Base-by-base conservation (phyloP, 805 yeast species). In the Lipomyces yamadae region DNA sequence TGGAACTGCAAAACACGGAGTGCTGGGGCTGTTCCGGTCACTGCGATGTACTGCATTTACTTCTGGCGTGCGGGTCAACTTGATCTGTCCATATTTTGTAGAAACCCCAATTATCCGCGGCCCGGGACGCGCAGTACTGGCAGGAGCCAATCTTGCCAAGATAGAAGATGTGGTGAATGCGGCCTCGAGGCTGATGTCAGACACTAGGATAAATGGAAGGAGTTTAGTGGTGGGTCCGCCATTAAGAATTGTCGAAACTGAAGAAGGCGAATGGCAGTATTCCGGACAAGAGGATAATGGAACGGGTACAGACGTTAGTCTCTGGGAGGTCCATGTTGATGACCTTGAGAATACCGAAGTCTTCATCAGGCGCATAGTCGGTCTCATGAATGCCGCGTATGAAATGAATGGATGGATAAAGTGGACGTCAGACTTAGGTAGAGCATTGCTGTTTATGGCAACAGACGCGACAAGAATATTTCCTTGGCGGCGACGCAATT, bases 21-120 rank as follows among this genome's bases (percentile, higher is more conserved):
- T 81, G 37, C 70, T 74, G n/a, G 74, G 74, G 39, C 72, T 81
- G 72, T 78, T 81, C 35, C 78, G 77, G 67, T 76, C 56, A n/a
- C 70, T 80, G 35, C 76, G 83, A 2, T 80, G 81, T 63, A 85
- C 83, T 66, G 82, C 84, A 84, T 76, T 83, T 2, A 33, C 35
- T 6, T n/a, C n/a, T 1, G 56, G 35, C 13, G 35, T 53, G 4
- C 56, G 77, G 64, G 84, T 83, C 63, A 83, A 84, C 69, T 79
- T 81, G n/a, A 77, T 83, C 61, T 83, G 82, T 39, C 86, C 86
- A 4, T 86, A 86, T 2, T 83, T 79, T 64, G 79, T 83, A 67
- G 72, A 72, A n/a, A 83, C 86, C 2, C 81, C 81, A 61, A 80
- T 83, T 83, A 82, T 82, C 37, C 66, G 68, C 8, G 74, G 72